Evolutionary conservation across 257 asterid genomes (phyloP).

Genomic region (Plantago major): DNA sequence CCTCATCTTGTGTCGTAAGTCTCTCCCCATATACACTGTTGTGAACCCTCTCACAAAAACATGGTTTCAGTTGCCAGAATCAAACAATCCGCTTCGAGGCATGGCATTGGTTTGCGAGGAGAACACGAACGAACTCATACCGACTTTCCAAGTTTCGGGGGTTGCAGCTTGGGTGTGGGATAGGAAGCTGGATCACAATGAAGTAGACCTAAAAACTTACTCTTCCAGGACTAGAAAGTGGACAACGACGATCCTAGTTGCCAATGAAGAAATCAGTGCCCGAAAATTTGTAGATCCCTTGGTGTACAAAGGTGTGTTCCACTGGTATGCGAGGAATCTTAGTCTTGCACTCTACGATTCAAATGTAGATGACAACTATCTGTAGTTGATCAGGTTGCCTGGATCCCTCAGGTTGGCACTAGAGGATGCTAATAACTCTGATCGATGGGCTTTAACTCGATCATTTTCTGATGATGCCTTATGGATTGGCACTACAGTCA

Average conservation of each 20-base stretch:
- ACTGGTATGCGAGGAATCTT: background rate
- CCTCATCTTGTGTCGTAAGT: too few relatives aligned
- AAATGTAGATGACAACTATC: background rate
- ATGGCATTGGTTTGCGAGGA: too few relatives aligned
- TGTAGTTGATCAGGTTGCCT: background rate
- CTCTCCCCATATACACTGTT: too few relatives aligned
- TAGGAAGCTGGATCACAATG: background rate
- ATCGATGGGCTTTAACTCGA: too few relatives aligned
- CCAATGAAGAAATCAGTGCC: background rate
- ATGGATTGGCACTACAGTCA: background rate
- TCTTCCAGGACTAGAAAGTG: too few relatives aligned
- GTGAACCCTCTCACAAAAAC: too few relatives aligned
- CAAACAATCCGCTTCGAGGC: too few relatives aligned
- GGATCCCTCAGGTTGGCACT: too few relatives aligned
- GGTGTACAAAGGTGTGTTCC: conserved; percentile 4
- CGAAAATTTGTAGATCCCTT: background rate
- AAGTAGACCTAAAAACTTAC: background rate
- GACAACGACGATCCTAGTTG: background rate
- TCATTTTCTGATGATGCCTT: too few relatives aligned
- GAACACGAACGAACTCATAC: too few relatives aligned
- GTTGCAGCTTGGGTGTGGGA: background rate
- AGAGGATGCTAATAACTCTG: too few relatives aligned
- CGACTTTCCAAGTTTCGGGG: background rate
- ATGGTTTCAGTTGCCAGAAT: too few relatives aligned
- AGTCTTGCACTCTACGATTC: background rate